A percentile compares a stretch with the other conserved stretches of the same genome.
Evolutionary conservation across 176 grass and related monocot species (phyloP).

Genomic region (Thinopyrum elongatum): DNA sequence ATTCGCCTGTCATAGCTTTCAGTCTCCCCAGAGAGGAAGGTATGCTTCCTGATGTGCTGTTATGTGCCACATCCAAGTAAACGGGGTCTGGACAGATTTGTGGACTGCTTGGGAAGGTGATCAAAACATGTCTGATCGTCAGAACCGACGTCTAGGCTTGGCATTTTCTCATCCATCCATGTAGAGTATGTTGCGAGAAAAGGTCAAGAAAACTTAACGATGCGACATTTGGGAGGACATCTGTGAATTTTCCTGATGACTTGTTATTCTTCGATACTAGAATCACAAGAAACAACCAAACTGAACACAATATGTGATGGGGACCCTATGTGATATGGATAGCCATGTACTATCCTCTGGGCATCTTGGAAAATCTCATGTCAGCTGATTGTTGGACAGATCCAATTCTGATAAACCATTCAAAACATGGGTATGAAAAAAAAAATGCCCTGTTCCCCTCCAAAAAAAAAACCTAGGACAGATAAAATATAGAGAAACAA

Average conservation of each 20-base stretch:
- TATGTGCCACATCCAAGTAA: conserved; percentile 35
- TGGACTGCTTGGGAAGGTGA: conserved; percentile 18
- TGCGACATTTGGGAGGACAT: not conserved
- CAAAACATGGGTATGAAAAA: not conserved
- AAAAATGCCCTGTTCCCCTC: too few species aligned
- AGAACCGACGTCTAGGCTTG: conserved; percentile 1
- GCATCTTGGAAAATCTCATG: not conserved
- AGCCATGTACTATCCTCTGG: not conserved
- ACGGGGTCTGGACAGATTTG: not conserved
- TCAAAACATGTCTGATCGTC: conserved; percentile 39
- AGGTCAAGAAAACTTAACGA: not conserved
- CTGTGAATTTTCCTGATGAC: conserved; percentile 24
- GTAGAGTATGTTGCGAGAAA: not conserved
- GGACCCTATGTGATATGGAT: not conserved
- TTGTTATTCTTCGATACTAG: conserved; percentile 21
- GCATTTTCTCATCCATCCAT: not conserved
- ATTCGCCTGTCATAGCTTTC: not conserved
- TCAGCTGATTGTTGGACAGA: conserved; percentile 22
- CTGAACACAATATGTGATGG: not conserved
- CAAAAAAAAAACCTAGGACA: too few species aligned
- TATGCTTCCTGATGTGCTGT: conserved; percentile 41
- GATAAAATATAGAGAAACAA: too few species aligned
- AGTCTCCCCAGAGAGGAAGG: not conserved
- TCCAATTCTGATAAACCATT: not conserved
- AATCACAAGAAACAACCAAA: not conserved